These are phyloP conservation scores for Phylloporus sp. DNA, from an alignment of 768 basidiomycete genomes.

Conservation along the genomic window DNA sequence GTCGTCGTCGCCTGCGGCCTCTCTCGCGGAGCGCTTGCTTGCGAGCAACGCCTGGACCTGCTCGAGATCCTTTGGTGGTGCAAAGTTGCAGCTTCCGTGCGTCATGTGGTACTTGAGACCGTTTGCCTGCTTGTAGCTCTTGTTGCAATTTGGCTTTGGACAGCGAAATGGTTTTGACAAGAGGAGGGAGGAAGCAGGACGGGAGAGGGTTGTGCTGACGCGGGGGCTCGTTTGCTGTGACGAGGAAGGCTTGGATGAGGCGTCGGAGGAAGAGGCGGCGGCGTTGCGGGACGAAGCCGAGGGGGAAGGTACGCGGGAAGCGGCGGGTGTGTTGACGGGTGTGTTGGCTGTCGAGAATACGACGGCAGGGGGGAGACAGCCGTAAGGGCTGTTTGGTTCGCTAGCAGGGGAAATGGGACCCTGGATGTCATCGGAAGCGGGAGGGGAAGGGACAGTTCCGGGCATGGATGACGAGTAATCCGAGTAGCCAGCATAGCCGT, in stretches of 20 bases:
- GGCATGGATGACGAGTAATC: conserved; percentile 64
- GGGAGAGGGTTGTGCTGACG: conserved; percentile 44
- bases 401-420: conserved; percentile 25
- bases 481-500: conserved; percentile 60
- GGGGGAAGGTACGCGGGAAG: conserved; percentile 39
- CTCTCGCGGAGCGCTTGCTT: conserved; percentile 36
- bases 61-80: conserved; percentile 80
- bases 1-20: conserved; percentile 40
- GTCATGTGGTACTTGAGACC: conserved; percentile 93
- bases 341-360: conserved; percentile 49
- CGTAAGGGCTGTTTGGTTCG: conserved; percentile 31
- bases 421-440: conserved; percentile 29
- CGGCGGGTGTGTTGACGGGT: conserved; percentile 44
- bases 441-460: conserved; percentile 41
- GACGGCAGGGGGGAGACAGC: conserved; percentile 63
- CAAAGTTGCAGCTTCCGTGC: conserved; percentile 90
- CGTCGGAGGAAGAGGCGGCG: conserved; percentile 18
- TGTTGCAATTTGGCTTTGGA: conserved; percentile 93
- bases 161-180: conserved; percentile 86
- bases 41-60: conserved; percentile 69
- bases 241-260: conserved; percentile 25
- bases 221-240: conserved; percentile 28
- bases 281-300: conserved; percentile 21
- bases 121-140: conserved; percentile 94
- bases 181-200: conserved; percentile 54